phyloP scores from a whole-genome alignment of 345 rosid genomes.

The Gynandropsis gynandra region DNA sequence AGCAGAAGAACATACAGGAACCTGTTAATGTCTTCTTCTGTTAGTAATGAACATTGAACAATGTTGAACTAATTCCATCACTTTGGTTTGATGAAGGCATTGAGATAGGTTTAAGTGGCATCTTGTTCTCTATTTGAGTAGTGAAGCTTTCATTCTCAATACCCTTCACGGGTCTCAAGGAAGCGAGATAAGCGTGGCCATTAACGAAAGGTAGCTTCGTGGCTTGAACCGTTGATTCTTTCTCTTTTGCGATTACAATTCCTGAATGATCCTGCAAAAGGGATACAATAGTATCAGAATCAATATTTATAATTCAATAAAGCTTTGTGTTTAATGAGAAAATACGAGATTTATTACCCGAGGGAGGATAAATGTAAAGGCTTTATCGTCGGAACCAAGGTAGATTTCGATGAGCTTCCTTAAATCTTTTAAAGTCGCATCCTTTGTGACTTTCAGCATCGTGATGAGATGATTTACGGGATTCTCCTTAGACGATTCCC shows the following conservation, averaged over 20 bases:
- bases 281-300: conserved; percentile 12
- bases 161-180: conserved; percentile 39
- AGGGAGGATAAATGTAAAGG: conserved; percentile 46
- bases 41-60: conserved; percentile 54
- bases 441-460: conserved; percentile 45
- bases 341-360: conserved; percentile 34
- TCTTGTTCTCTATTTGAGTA: conserved; percentile 52
- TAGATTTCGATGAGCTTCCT: conserved; percentile 66
- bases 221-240: conserved; percentile 41
- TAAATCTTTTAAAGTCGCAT: conserved; percentile 56
- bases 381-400: conserved; percentile 48
- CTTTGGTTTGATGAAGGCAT: conserved; percentile 27
- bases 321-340: no score
- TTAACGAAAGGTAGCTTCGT: conserved; percentile 47
- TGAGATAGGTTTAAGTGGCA: no score
- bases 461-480: conserved; percentile 46
- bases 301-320: no score
- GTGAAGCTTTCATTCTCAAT: conserved; percentile 21
- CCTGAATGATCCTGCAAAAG: conserved; percentile 47
- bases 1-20: no score
- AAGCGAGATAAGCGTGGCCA: conserved; percentile 43
- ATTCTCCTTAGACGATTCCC: no score
- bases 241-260: conserved; percentile 45
- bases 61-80: conserved; percentile 45
- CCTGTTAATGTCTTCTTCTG: conserved; percentile 29